Percentiles rank a stretch among this genome's conserved stretches.
Evolutionary conservation across 176 grass and related monocot species (phyloP).

Genomic region (Oryza coarctata): DNA sequence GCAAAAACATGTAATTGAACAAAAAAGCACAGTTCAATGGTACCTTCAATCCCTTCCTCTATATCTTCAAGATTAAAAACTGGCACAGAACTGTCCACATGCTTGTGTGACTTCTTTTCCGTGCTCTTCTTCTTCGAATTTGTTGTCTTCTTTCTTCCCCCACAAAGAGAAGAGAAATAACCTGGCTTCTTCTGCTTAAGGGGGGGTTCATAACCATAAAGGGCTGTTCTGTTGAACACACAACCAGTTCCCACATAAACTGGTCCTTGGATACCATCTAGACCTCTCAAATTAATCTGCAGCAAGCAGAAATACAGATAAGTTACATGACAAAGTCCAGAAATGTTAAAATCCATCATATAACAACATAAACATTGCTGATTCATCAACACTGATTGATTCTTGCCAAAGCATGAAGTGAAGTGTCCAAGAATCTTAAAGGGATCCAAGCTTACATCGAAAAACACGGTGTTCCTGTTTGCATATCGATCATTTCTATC

Average conservation of each 20-base stretch:
- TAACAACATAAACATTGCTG: conserved; percentile 24
- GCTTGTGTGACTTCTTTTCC: conserved; percentile 88
- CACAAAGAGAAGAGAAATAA: conserved; percentile 72
- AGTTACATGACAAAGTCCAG: conserved; percentile 26
- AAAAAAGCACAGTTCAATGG: not conserved
- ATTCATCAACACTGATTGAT: conserved; percentile 7
- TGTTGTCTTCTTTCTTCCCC: conserved; percentile 64
- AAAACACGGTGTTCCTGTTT: conserved; percentile 96
- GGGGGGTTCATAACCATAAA: conserved; percentile 98
- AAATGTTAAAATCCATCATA: not conserved
- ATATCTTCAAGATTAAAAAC: conserved; percentile 99
- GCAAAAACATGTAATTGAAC: not conserved
- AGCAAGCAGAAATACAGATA: conserved; percentile 32
- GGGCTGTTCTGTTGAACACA: conserved; percentile 92
- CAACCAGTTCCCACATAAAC: conserved; percentile 98
- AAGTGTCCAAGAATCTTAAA: conserved; percentile 16
- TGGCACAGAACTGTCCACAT: conserved; percentile 80
- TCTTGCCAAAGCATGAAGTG: not conserved
- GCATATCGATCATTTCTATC: conserved; percentile 96
- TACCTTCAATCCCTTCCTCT: conserved; percentile 97
- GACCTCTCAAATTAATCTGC: conserved; percentile 99
- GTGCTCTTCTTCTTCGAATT: conserved; percentile 69
- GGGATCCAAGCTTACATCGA: conserved; percentile 67
- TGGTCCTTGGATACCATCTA: conserved; percentile 92
- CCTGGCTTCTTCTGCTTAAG: conserved; percentile 65